These are phyloP conservation scores for Ogataea henricii DNA, from an alignment of 805 yeast species.

Conservation along the genomic window DNA sequence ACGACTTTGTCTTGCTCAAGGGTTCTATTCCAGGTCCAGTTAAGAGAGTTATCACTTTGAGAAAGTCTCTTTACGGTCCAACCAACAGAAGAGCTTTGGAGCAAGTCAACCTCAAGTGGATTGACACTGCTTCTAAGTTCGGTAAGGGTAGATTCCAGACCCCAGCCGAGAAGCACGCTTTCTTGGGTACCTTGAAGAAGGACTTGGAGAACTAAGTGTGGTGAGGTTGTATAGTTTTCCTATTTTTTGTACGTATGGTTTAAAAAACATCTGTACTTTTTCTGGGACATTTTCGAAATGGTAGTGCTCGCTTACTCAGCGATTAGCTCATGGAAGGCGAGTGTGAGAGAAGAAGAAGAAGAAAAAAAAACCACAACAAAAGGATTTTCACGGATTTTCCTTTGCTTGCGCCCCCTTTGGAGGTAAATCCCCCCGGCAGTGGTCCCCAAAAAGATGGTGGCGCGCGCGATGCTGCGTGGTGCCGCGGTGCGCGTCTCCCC, in stretches of 20 bases:
- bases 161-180: conserved; percentile 99
- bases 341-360: no score
- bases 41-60: conserved; percentile 98
- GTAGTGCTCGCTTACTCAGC: no score
- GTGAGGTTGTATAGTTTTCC: background rate
- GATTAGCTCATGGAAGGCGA: no score
- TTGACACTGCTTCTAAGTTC: conserved; percentile 99
- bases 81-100: conserved; percentile 97
- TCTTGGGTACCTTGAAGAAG: conserved; percentile 99
- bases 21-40: conserved; percentile 99
- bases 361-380: no score
- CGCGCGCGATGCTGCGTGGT: no score
- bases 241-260: background rate
- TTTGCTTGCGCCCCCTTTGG: no score
- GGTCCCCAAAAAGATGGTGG: no score
- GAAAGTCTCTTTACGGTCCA: conserved; percentile 98
- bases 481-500: no score
- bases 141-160: conserved; percentile 99
- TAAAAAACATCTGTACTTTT: conserved; percentile 1
- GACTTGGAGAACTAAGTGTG: conserved; percentile 55
- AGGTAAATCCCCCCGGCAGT: background rate
- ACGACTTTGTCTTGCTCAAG: conserved; percentile 96
- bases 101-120: conserved; percentile 97
- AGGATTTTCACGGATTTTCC: no score
- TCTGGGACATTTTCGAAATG: background rate